Evolutionary conservation across 352 stramenopile species (phyloP).

Genomic region (Globisporangium rhizosaccharum): DNA sequence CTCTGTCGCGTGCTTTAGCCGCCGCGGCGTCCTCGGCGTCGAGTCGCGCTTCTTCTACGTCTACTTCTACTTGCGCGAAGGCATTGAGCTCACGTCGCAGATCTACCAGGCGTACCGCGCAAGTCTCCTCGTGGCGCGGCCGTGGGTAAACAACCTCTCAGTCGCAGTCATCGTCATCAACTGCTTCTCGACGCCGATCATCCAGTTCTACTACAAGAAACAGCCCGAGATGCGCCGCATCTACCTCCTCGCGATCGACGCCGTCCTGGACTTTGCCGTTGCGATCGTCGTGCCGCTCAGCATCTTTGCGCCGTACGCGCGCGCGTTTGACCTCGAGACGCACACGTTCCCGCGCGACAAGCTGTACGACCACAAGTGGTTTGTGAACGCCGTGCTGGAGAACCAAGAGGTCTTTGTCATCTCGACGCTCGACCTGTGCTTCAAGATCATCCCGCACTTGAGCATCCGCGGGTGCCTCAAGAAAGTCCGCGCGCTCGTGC

Average conservation of each 20-base stretch:
- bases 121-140: constrained; percentile 32
- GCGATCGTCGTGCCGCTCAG: constrained; percentile 13
- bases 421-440: constrained; percentile 14
- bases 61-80: constrained; percentile 31
- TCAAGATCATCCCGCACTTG: constrained; percentile 18
- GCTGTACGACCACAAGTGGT: constrained; percentile 13
- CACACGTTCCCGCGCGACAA: constrained; percentile 8
- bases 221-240: constrained; percentile 4
- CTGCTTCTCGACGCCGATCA: constrained; percentile 14
- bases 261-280: constrained; percentile 11
- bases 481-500: constrained; percentile 13
- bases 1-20: constrained; percentile 10
- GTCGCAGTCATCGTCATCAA: constrained; percentile 32
- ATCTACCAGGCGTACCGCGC: constrained; percentile 36
- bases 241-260: constrained; percentile 7
- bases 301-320: constrained; percentile 12
- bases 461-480: constrained; percentile 16
- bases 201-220: constrained; percentile 10
- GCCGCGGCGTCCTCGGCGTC: constrained; percentile 24
- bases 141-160: constrained; percentile 47
- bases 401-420: constrained; percentile 16
- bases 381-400: constrained; percentile 14
- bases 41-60: constrained; percentile 25
- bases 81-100: constrained; percentile 38
- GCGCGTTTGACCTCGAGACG: constrained; percentile 7